Evolutionary conservation across 768 basidiomycete genomes (phyloP).

Genomic region (Tricholomella constricta): DNA sequence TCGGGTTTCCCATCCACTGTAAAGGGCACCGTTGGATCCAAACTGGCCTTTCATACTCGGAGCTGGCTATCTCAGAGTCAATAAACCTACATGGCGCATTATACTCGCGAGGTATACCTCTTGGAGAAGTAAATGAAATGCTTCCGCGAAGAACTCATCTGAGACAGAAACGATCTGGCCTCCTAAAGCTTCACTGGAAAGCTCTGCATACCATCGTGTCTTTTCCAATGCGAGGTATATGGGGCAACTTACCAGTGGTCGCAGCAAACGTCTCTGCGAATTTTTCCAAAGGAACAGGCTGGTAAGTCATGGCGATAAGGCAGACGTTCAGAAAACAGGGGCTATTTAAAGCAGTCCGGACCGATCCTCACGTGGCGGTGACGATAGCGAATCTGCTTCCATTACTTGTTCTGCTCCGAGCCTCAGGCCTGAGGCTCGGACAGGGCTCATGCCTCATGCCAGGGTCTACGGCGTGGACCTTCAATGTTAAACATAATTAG

Average conservation of each 20-base stretch:
- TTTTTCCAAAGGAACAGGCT: conserved; percentile 44
- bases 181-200: conserved; percentile 85
- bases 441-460: background rate
- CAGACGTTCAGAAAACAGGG: background rate
- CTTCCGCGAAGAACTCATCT: conserved; percentile 96
- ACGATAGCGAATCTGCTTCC: background rate
- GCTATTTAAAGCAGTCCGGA: background rate
- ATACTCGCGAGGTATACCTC: conserved; percentile 52
- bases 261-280: conserved; percentile 50
- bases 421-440: too few species aligned
- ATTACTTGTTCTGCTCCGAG: background rate
- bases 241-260: conserved; percentile 46
- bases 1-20: conserved; percentile 91
- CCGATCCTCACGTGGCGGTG: conserved; percentile 5
- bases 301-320: conserved; percentile 41
- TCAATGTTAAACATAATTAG: too few species aligned
- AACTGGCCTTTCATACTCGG: conserved; percentile 93
- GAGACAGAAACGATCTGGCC: conserved; percentile 75
- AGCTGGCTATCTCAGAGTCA: conserved; percentile 60
- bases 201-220: conserved; percentile 50
- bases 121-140: conserved; percentile 77
- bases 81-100: background rate
- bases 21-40: conserved; percentile 93
- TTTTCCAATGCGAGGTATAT: background rate
- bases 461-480: too few species aligned